Evolutionary conservation across 2,329 filamentous ascomycete species (phyloP).

Genomic region (Stromatinia cepivora): DNA sequence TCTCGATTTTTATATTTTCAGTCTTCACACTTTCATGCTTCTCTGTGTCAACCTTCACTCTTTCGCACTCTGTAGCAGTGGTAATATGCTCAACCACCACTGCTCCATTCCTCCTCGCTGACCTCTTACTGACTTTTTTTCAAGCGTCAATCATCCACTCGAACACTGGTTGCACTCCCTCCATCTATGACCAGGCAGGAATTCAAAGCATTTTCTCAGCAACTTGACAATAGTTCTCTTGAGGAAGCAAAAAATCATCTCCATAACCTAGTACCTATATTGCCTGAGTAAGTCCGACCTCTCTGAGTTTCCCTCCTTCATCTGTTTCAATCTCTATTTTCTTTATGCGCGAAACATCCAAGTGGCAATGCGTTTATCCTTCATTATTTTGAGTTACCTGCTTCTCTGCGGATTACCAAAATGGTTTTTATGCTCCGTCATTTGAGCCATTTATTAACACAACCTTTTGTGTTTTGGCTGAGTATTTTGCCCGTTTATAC

Average conservation of each 20-base stretch:
- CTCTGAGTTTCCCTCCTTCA: neutral
- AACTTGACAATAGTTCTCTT: neutral
- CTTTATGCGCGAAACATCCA: neutral
- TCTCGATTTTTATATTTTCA: neutral
- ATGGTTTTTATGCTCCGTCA: neutral
- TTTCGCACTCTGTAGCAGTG: too few species aligned
- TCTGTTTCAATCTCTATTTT: neutral
- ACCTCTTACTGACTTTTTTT: neutral
- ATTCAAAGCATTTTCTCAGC: conserved; percentile 4
- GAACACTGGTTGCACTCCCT: neutral
- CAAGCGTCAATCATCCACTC: conserved; percentile 6
- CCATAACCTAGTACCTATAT: conserved; percentile 10
- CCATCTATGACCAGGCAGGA: neutral
- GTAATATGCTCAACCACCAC: neutral
- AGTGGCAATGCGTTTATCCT: neutral
- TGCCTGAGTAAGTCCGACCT: neutral
- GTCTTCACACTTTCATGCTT: neutral
- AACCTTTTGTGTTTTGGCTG: neutral
- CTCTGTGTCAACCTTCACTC: neutral
- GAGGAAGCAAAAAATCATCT: conserved; percentile 16
- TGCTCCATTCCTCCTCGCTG: neutral
- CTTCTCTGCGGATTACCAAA: neutral
- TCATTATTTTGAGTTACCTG: neutral
- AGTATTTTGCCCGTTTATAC: neutral
- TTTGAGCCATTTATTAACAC: neutral